Evolutionary conservation across 2,329 filamentous ascomycete species (phyloP).

Genomic region (Chaetoscypha palmicola): DNA sequence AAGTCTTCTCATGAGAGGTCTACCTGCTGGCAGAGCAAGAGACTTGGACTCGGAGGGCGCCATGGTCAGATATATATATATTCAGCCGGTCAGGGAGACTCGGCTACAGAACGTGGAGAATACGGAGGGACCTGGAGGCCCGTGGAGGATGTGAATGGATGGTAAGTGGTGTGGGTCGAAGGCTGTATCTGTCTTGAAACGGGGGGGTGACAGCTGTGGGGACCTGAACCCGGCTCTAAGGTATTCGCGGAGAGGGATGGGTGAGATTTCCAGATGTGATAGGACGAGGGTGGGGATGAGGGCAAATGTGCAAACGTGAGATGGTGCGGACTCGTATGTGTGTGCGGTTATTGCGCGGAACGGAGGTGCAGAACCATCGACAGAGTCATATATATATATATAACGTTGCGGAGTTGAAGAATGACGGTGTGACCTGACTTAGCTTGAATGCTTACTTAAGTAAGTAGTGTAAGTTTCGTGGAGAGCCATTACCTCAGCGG

Average conservation of each 20-base stretch:
- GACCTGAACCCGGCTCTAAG: slow-evolving; percentile 1
- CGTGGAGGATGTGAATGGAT: slow-evolving; percentile 3
- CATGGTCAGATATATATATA: slow-evolving; percentile 12
- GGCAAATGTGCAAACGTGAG: too few species aligned
- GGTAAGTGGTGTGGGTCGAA: slow-evolving; percentile 8
- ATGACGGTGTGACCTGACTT: not conserved
- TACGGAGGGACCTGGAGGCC: slow-evolving; percentile 1
- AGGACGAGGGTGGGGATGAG: not conserved
- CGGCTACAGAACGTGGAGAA: slow-evolving; percentile 2
- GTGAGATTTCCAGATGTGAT: not conserved
- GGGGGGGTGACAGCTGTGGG: slow-evolving; percentile 2
- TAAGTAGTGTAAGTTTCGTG: too few species aligned
- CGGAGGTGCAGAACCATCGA: not conserved
- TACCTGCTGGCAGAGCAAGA: slow-evolving; percentile 13
- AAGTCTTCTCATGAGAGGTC: slow-evolving; percentile 28
- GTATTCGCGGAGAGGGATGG: slow-evolving; percentile 7
- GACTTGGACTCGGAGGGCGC: slow-evolving; percentile 11
- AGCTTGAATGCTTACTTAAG: not conserved
- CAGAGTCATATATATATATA: not conserved
- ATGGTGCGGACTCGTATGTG: too few species aligned
- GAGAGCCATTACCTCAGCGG: too few species aligned
- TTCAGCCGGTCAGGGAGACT: not conserved
- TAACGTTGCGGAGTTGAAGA: not conserved
- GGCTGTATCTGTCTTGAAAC: slow-evolving; percentile 7
- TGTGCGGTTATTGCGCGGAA: slow-evolving; percentile 1